These are phyloP conservation scores for Euphorbia schlechtendalii DNA, from an alignment of 441 rosid genomes.

Conservation along the genomic window DNA sequence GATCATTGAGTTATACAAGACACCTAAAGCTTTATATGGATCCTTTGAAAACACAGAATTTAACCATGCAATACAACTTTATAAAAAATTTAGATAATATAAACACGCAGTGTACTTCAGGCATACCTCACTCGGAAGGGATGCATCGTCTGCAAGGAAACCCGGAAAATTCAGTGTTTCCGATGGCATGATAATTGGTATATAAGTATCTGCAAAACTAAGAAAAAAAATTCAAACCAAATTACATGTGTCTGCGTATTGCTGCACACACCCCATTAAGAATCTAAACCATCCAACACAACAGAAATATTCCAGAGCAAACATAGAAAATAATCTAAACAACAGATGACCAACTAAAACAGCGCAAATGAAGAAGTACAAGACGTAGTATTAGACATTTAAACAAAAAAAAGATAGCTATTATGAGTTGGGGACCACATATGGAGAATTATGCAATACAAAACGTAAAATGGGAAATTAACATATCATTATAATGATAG, in stretches of 20 bases:
- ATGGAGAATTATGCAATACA: constrained; percentile 8
- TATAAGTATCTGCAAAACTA: not conserved
- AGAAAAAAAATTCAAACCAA: not conserved
- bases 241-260: not conserved
- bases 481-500: constrained; percentile 9
- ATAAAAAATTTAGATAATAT: not conserved
- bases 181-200: constrained; percentile 32
- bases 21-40: not conserved
- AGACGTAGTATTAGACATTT: not conserved
- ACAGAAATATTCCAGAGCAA: constrained; percentile 19
- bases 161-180: constrained; percentile 34
- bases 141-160: constrained; percentile 30
- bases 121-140: constrained; percentile 38
- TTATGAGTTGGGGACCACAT: constrained; percentile 20
- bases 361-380: not conserved
- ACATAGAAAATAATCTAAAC: constrained; percentile 4
- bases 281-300: too few species aligned
- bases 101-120: constrained; percentile 2
- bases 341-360: not conserved
- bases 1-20: not conserved
- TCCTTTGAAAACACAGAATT: constrained; percentile 1
- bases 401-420: not conserved
- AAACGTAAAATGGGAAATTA: constrained; percentile 1
- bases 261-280: constrained; percentile 4
- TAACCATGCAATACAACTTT: not conserved